Evolutionary conservation across 2,329 filamentous ascomycete species (phyloP), one percentile per base, ranked within the genome.

Genomic region (Trichophyton schoenleinii): DNA sequence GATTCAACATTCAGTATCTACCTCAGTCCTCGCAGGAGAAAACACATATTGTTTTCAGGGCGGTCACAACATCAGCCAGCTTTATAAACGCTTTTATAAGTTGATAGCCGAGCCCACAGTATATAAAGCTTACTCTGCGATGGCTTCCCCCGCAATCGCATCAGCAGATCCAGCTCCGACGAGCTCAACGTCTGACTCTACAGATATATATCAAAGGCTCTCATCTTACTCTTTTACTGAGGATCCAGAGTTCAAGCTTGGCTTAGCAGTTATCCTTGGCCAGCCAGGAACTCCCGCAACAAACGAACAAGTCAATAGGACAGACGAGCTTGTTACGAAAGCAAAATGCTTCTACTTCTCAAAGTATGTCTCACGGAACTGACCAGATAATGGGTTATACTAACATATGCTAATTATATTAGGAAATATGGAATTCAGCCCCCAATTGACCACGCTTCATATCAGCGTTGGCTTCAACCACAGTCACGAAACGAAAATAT

Each of bases 291-390:
- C 66, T 0, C 72, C 73, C 38, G 71, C 73, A 7, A 73, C 73
- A 18, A 69, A 73, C 38, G 69, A 68, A 15, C 75, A 78, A 64
- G 67, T 77, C 31, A 66, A 64, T 38, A 68, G 71, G 25, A 70
- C 72, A 20, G 71, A 76, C 58, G 75, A 75, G 61, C 69, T 79
- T 28, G 73, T 78, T 13, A 61, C 77, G 13, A 74, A 75, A 64
- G 77, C 77, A 13, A 75, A 77, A 68, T 78, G 76, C 64, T 79
- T 79, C 66, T 79, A 78, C 62, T 77, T 75, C 63, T 73, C 77
- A 41, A 72, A 74, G 76, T 77, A 70, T 58, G 68, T 38, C 20
- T 3, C 11, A 5, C 2, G 2, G 9, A 57, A 9, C n/a, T 13
- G 34, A 38, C 3, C 9, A 38, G 11, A 13, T 3, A 38, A 13